These are phyloP conservation scores for Microcos paniculata DNA, from an alignment of 345 rosid species.

Conservation along the genomic window DNA sequence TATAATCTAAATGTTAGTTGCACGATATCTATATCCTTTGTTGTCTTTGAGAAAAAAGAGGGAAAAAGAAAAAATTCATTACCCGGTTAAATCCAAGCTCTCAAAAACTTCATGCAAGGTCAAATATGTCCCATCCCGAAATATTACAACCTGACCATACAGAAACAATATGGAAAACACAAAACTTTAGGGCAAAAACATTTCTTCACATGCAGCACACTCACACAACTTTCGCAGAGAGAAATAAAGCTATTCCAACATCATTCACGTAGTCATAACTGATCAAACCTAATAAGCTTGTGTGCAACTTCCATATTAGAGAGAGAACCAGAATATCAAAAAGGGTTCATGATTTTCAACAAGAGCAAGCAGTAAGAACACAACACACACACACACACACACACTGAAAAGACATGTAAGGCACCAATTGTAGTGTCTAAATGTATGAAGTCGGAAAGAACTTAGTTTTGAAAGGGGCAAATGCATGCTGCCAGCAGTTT, in stretches of 20 bases:
- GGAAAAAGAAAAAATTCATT: conserved; percentile 16
- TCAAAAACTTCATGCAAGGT: conserved; percentile 95
- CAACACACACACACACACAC: background rate
- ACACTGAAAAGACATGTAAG: background rate
- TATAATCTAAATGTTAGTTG: background rate
- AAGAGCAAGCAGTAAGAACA: background rate
- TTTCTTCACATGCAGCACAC: background rate
- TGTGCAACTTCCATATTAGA: background rate
- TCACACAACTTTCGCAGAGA: background rate
- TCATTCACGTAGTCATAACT: background rate
- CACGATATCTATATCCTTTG: background rate
- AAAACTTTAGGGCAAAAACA: no score
- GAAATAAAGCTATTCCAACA: background rate
- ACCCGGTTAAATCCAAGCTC: conserved; percentile 96
- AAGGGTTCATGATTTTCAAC: background rate
- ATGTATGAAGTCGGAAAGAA: background rate
- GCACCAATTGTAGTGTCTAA: background rate
- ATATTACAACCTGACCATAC: conserved; percentile 85
- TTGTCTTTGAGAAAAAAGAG: background rate
- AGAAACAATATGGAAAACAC: background rate
- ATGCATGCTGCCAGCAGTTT: background rate
- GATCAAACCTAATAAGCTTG: background rate
- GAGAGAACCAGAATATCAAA: background rate
- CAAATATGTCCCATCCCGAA: conserved; percentile 96
- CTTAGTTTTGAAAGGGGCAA: background rate